Conservation (phyloP, 345 rosid species). For the Odontarrhena argentea region DNA sequence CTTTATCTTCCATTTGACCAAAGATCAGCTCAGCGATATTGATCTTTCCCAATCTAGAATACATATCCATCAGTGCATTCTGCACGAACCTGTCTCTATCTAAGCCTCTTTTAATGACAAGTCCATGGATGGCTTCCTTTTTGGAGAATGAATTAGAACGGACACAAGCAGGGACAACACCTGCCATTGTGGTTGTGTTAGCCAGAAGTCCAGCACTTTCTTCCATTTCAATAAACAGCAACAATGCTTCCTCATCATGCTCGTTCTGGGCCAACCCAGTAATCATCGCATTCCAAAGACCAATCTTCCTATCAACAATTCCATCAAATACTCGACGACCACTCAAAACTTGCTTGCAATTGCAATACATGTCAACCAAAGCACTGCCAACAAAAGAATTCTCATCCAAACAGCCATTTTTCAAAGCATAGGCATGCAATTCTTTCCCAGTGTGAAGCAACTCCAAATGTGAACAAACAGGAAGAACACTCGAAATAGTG, state of each 20-base stretch:
- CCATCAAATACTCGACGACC: slow-evolving; percentile 68
- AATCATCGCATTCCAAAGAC: slow-evolving; percentile 92
- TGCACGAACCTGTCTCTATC: slow-evolving; percentile 64
- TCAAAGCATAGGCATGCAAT: slow-evolving; percentile 81
- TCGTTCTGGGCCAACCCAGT: slow-evolving; percentile 83
- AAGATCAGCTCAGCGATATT: slow-evolving; percentile 61
- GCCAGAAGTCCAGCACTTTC: slow-evolving; percentile 54
- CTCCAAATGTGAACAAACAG: slow-evolving; percentile 78
- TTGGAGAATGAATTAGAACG: slow-evolving; percentile 56
- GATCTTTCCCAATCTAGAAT: slow-evolving; percentile 69
- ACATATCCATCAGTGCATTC: slow-evolving; percentile 90
- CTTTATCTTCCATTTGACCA: slow-evolving; percentile 61
- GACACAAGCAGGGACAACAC: slow-evolving; percentile 72
- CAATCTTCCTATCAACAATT: slow-evolving; percentile 50
- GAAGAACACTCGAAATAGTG: slow-evolving; percentile 82
- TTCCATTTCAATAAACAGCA: slow-evolving; percentile 74
- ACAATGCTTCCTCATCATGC: slow-evolving; percentile 63
- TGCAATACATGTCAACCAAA: slow-evolving; percentile 92
- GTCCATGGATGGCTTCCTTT: slow-evolving; percentile 79
- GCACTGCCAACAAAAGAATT: slow-evolving; percentile 93
- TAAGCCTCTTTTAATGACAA: slow-evolving; percentile 66
- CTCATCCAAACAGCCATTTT: slow-evolving; percentile 54
- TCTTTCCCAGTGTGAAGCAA: slow-evolving; percentile 66
- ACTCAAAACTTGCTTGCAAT: slow-evolving; percentile 62
- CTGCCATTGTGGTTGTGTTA: slow-evolving; percentile 84